These are phyloP conservation scores for Stachybotrys echinatus DNA, from an alignment of 2,329 filamentous ascomycete genomes.

Conservation along the genomic window DNA sequence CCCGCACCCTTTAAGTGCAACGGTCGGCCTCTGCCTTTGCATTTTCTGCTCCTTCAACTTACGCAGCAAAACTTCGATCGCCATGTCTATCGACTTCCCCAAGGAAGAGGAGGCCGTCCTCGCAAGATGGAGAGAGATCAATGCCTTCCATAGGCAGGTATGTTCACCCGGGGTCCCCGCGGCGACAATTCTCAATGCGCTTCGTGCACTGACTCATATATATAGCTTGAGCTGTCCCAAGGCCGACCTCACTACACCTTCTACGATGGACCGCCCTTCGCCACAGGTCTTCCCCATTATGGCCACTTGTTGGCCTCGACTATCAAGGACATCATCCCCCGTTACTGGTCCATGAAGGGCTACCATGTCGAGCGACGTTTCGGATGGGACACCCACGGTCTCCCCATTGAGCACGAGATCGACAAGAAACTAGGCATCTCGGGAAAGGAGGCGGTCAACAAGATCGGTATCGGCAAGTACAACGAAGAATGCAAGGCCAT, in stretches of 20 bases:
- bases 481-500: conserved; percentile 89
- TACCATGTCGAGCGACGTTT: conserved; percentile 88
- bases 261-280: conserved; percentile 82
- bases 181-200: not conserved
- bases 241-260: conserved; percentile 85
- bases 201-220: not conserved
- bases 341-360: conserved; percentile 97
- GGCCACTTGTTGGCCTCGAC: conserved; percentile 82
- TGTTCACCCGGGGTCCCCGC: conserved; percentile 6
- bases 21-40: not conserved
- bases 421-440: conserved; percentile 92
- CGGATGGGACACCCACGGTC: conserved; percentile 90
- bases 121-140: conserved; percentile 82
- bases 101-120: conserved; percentile 85
- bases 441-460: conserved; percentile 78
- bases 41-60: not conserved
- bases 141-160: conserved; percentile 84
- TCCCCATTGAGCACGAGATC: conserved; percentile 95
- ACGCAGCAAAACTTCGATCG: conserved; percentile 7
- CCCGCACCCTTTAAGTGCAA: not conserved
- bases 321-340: conserved; percentile 94
- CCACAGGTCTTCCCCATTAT: conserved; percentile 63
- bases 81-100: conserved; percentile 87
- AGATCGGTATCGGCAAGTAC: conserved; percentile 83
- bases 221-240: conserved; percentile 69